Base-by-base conservation (phyloP, 2,329 filamentous ascomycete genomes). In the Clarireedia monteithiana region DNA sequence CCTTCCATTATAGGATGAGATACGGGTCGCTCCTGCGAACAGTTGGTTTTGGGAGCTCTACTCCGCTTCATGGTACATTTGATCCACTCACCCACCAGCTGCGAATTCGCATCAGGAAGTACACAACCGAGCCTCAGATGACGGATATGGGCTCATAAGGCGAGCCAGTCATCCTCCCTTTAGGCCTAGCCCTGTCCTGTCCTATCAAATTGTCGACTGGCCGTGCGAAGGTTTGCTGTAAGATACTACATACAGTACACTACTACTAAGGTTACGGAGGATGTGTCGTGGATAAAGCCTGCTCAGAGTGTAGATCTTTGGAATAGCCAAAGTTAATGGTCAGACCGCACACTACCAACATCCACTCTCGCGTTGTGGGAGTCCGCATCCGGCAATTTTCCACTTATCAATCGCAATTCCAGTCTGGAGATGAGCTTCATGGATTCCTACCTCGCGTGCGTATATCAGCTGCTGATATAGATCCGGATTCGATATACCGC, bases 101-200 rank as follows among this genome's bases (percentile, higher is more conserved):
- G 23, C 9, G 17, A 34, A 34, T 3, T 47, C n/a, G n/a, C 39
- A 26, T 47, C 10, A 14, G 9, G 20, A 53, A 53, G 6, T 38
- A 34, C 36, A n/a, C 44, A 54, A 48, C 51, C 30, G 51, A 49
- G 44, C 48, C 30, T 34, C 30, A 34, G 30, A 34, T 34, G 30
- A 34, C 30, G 30, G 30, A 34, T 12, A 34, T 34, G 30, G 10
- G 7, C n/a, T 50, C 47, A 38, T 55, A 55, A 26, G 53, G 53
- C 49, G 39, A 51, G 49, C 53, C 46, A 55, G 38, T 36, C 44
- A 20, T 50, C 48, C 39, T 17, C 24, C 26, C 53, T 50, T 38
- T 20, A 12, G 40, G 17, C 17, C 30, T 34, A 34, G 30, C 30
- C 30, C 30, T 27, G 26, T 7, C 30, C 34, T 27, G n/a, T n/a